A percentile compares a stretch with the other conserved stretches of the same genome.
phyloP scores from a whole-genome alignment of 208 protist genomes.

The Acanthamoeba sp. region DNA sequence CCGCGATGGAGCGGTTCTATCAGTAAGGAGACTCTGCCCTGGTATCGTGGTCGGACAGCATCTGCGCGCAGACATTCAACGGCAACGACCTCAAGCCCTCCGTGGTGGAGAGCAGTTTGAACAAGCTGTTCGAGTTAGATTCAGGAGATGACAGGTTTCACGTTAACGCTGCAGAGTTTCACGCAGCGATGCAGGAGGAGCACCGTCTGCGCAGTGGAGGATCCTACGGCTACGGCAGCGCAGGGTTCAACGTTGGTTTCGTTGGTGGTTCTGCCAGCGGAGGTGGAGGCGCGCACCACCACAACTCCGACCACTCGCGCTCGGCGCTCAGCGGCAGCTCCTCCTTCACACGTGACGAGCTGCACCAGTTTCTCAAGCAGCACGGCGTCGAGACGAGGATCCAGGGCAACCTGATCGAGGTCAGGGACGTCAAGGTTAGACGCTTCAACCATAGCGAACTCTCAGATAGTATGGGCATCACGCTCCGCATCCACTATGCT shows the following conservation, averaged over 20 bases:
- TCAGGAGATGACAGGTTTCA: neutral
- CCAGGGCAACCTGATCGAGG: neutral
- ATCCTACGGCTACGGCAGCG: neutral
- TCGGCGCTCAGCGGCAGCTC: neutral
- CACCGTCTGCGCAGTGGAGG: neutral
- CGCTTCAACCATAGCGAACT: neutral
- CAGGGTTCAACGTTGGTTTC: neutral
- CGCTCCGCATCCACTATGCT: neutral
- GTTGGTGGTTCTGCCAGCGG: neutral
- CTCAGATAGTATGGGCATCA: neutral
- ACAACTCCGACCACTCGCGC: neutral
- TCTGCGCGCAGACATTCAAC: neutral
- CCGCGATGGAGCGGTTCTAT: neutral
- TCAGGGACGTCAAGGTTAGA: slow-evolving; percentile 1
- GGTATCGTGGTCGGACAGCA: neutral
- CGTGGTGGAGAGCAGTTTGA: neutral
- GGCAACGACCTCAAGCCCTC: slow-evolving; percentile 9
- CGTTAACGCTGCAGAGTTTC: neutral
- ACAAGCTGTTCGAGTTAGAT: neutral
- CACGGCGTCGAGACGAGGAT: neutral
- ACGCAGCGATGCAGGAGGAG: neutral
- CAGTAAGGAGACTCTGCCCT: neutral
- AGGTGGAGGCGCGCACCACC: neutral
- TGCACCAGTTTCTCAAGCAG: neutral
- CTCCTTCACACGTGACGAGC: neutral